Evolutionary conservation across 306 rosid species (phyloP), one percentile per base, ranked within the genome.

Genomic region (Hippophae gyantsensis): DNA sequence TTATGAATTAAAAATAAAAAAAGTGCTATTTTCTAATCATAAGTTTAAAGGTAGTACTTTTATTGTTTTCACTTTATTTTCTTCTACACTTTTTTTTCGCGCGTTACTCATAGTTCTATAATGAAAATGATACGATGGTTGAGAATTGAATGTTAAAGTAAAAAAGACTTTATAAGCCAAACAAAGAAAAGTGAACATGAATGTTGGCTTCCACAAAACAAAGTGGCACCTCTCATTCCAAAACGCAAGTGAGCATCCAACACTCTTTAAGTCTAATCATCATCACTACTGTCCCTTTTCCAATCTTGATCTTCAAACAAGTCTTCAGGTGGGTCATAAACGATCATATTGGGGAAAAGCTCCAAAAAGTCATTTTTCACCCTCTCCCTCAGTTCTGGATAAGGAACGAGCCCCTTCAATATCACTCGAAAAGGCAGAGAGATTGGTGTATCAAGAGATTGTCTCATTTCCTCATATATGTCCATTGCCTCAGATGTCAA

Each of bases 261-360:
- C 14, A 46, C 10, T 48, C 52, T 18, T 18, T 18, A 18, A 18
- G 23, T 18, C 23, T 69, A 50, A 50, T 76, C 69, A 62, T 78
- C 67, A 56, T 49, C 67, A 26, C 72, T 73, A 40, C 72, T 73
- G 27, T 68, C 65, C 27, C 11, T 58, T 44, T 53, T 74, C 67
- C 67, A 43, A 45, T 76, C 83, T 54, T 69, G 61, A 71, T 77
- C 81, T n/a, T 83, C 92, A 68, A 90, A 90, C 84, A 87, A 83
- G 60, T 85, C 98, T 67, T 87, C 98, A 6, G 98, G 95, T 26
- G 92, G 92, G 74, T 90, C 98, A 14, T 90, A 90, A 56, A 90
- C 75, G 32, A 87, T 74, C 87, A 90, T 90, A 82, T 67, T 75
- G 0, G 98, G 98, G 75, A 85, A 90, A 67, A 87, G 71, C 72